A percentile compares a stretch with the other conserved stretches of the same genome.
Evolutionary conservation across 163 green algal genomes (phyloP).

Genomic region (Smithsoniella earleae): DNA sequence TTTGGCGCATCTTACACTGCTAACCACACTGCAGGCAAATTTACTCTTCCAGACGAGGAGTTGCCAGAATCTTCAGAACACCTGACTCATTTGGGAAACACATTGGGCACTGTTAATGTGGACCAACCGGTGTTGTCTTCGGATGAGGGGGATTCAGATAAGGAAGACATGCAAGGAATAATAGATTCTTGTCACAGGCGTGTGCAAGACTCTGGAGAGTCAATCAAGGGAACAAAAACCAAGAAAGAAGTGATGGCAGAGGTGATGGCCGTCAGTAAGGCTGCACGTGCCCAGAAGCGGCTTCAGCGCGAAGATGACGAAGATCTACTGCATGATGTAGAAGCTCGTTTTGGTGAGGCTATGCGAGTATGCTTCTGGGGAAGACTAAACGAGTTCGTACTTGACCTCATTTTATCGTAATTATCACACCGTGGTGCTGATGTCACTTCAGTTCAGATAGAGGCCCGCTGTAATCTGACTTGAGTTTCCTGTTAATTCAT

Average conservation of each 20-base stretch:
- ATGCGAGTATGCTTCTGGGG: not conserved
- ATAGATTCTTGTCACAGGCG: too few species aligned
- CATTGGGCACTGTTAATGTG: too few species aligned
- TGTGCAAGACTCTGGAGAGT: not conserved
- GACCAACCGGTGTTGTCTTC: too few species aligned
- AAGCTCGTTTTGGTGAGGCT: slow-evolving; percentile 35
- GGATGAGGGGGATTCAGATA: not conserved
- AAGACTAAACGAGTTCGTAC: too few species aligned
- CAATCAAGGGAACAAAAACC: slow-evolving; percentile 28
- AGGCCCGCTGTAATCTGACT: too few species aligned
- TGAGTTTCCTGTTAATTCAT: too few species aligned
- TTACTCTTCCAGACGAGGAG: slow-evolving; percentile 43
- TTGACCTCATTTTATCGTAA: too few species aligned
- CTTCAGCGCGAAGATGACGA: slow-evolving; percentile 81
- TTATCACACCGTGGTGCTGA: too few species aligned
- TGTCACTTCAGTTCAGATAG: too few species aligned
- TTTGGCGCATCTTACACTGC: too few species aligned
- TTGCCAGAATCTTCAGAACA: slow-evolving; percentile 33
- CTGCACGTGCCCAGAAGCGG: slow-evolving; percentile 63
- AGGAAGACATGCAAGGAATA: not conserved
- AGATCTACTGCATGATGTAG: slow-evolving; percentile 60
- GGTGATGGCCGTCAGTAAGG: slow-evolving; percentile 92
- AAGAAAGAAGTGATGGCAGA: slow-evolving; percentile 87
- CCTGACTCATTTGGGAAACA: slow-evolving; percentile 58
- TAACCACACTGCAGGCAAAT: too few species aligned